These are phyloP conservation scores for Artemisia tridentata DNA, from an alignment of 129 eudicot genomes.

Conservation along the genomic window DNA sequence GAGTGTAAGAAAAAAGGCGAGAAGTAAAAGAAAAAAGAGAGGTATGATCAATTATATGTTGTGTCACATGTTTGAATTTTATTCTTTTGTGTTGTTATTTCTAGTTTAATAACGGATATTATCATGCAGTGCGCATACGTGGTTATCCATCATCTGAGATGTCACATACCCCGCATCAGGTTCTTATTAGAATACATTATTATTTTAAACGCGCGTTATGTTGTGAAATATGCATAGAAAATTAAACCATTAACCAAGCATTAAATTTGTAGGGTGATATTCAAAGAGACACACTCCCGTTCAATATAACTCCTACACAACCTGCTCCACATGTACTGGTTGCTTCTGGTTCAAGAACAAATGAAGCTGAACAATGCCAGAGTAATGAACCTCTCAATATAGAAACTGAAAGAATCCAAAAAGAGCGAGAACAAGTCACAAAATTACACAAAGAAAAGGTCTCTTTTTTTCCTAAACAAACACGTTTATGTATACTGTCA, in stretches of 20 bases:
- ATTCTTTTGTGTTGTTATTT: neutral
- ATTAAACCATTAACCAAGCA: no score
- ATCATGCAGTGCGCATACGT: slow-evolving; percentile 20
- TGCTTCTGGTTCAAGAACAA: neutral
- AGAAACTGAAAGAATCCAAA: slow-evolving; percentile 45
- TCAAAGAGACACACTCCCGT: no score
- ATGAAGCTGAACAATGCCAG: neutral
- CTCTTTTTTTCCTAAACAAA: neutral
- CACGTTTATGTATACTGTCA: neutral
- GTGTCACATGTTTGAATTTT: neutral
- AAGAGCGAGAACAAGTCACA: slow-evolving; percentile 30
- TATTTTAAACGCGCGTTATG: no score
- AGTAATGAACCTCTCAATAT: slow-evolving; percentile 35
- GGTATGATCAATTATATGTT: neutral
- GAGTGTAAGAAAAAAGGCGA: slow-evolving; percentile 15
- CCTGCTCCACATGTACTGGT: no score
- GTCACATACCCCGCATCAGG: slow-evolving; percentile 20
- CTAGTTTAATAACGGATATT: neutral
- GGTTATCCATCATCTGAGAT: slow-evolving; percentile 14
- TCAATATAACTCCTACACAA: no score
- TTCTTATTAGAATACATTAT: neutral
- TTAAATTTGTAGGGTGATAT: no score
- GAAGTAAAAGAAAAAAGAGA: slow-evolving; percentile 18
- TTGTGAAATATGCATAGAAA: no score
- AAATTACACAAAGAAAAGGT: slow-evolving; percentile 57